Evolutionary conservation across 2,329 filamentous ascomycete genomes (phyloP).

Genomic region (Tricladium varicosporioides): DNA sequence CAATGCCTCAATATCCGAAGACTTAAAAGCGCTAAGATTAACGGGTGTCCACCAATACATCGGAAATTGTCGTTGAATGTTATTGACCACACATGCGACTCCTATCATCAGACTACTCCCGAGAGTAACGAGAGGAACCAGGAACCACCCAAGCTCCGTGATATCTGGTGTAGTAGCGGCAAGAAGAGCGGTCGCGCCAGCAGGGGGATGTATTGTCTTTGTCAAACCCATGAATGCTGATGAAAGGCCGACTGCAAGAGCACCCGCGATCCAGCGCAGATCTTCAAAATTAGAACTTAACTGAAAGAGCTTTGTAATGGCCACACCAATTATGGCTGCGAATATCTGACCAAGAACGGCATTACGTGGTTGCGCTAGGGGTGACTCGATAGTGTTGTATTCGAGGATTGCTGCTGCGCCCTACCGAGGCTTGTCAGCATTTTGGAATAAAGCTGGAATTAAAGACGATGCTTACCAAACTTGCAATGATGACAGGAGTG

Average conservation of each 20-base stretch:
- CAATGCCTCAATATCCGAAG: constrained; percentile 13
- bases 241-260: constrained; percentile 62
- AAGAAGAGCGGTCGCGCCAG: constrained; percentile 70
- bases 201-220: constrained; percentile 71
- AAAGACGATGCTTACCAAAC: constrained; percentile 56
- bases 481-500: constrained; percentile 63
- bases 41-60: constrained; percentile 65
- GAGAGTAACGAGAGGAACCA: constrained; percentile 62
- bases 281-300: constrained; percentile 44
- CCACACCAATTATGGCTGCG: constrained; percentile 58
- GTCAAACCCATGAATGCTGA: constrained; percentile 67
- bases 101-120: constrained; percentile 59
- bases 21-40: constrained; percentile 7
- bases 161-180: constrained; percentile 59
- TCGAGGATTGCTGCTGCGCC: constrained; percentile 75
- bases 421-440: constrained; percentile 15
- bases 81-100: constrained; percentile 65
- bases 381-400: constrained; percentile 69
- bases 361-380: constrained; percentile 71
- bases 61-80: constrained; percentile 62
- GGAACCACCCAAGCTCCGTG: constrained; percentile 62
- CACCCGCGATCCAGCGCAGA: constrained; percentile 62
- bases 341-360: constrained; percentile 66
- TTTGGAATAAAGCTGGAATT: background rate
- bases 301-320: constrained; percentile 63